Evolutionary conservation across 176 grass and related monocot species (phyloP), one percentile per base, ranked within the genome.

Genomic region (Raddia guianensis): DNA sequence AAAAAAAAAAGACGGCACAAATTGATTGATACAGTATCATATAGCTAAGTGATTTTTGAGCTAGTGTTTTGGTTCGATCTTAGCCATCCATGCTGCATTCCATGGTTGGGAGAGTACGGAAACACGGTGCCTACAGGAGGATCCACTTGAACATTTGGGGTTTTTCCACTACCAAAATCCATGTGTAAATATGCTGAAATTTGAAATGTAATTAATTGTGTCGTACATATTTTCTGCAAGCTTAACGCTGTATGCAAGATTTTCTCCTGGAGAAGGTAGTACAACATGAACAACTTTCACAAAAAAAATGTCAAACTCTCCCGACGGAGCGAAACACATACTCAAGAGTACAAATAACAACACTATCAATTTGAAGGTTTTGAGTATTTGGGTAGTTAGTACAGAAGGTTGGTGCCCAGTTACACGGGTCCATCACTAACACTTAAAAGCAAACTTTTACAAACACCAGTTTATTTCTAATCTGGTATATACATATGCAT

Each of bases 401-500:
- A 85, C 76, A 71, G 5, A 76, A 80, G 44, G 40, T 76, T n/a
- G 13, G 49, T 64, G 21, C 5, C 76, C 27, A 21, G 16, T 80
- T 49, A 33, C 65, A 75, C 49, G 63, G 21, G 68, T 35, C 63
- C 63, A 75, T 65, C 19, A 19, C 27, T 61, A 42, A 15, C 69
- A 63, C 75, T 84, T 14, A 12, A 61, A 48, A 9, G 45, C 37
- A 46, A 49, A 40, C 48, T 72, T 72, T 75, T 83, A 83, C 82
- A 72, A 62, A 9, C 35, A 82, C 57, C 57, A 44, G 74, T 78
- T 58, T 83, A 63, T 64, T 78, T 63, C 66, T 21, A 18, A 33
- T 11, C 20, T 76, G 65, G 48, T 83, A 90, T 78, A 83, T 68
- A 86, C 33, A 72, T 37, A 58, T 37, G 58, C 20, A 80, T 65